Evolutionary conservation across 2,329 filamentous ascomycete species (phyloP).

Genomic region (Aureobasidium sp.): DNA sequence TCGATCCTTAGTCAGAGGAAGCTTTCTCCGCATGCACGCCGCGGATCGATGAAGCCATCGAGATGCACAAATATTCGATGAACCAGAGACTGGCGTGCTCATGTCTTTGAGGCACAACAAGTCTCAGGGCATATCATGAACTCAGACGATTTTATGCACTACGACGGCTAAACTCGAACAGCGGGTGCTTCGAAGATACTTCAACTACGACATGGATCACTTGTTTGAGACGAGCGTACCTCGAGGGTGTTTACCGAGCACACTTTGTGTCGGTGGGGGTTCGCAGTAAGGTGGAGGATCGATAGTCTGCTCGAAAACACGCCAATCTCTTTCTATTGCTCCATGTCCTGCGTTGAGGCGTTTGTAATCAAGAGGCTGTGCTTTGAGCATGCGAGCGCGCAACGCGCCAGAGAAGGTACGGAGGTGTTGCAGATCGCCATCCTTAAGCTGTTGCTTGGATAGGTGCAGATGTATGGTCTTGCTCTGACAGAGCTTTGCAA

Average conservation of each 20-base stretch:
- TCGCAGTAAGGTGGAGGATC: not conserved
- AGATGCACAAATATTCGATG: not conserved
- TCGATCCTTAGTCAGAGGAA: not conserved
- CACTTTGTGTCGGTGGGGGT: not conserved
- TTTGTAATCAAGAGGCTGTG: not conserved
- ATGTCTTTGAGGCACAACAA: not conserved
- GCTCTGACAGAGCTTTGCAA: not conserved
- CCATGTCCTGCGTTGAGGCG: conserved; percentile 4
- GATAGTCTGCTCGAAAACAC: not conserved
- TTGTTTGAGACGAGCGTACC: not conserved
- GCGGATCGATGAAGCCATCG: not conserved
- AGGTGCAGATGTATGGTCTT: conserved; percentile 5
- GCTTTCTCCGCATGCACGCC: not conserved
- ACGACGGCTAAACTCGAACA: not conserved
- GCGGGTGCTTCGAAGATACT: not conserved
- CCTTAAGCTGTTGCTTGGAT: not conserved
- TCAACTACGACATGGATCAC: not conserved
- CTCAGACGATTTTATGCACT: not conserved
- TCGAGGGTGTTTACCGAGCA: conserved; percentile 2
- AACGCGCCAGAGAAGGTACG: not conserved
- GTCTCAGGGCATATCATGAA: not conserved
- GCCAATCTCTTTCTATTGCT: not conserved
- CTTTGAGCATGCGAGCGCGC: not conserved
- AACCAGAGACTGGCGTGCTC: not conserved
- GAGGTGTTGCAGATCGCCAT: not conserved